These are phyloP conservation scores for Talaromyces adpressus DNA, from an alignment of 495 filamentous ascomycete species.

Conservation along the genomic window DNA sequence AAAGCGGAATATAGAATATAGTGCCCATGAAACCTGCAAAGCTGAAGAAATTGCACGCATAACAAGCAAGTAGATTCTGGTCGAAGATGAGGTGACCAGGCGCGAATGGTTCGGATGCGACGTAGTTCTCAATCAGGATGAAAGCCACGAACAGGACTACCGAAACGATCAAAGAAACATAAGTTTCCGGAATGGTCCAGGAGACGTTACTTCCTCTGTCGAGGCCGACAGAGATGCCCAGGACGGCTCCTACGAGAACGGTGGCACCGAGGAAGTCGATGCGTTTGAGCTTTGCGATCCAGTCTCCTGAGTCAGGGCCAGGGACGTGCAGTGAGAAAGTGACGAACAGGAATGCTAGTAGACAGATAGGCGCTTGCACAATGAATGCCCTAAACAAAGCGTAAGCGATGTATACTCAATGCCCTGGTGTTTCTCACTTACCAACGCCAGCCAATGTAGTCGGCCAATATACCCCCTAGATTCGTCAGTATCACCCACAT, in stretches of 20 bases:
- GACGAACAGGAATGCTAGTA: conserved; percentile 60
- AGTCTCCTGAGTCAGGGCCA: conserved; percentile 42
- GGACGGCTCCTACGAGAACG: conserved; percentile 63
- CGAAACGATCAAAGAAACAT: conserved; percentile 50
- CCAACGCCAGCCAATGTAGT: conserved; percentile 81
- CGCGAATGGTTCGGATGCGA: conserved; percentile 74
- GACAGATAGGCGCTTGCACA: conserved; percentile 61
- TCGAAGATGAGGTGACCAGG: conserved; percentile 75
- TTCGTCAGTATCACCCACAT: conserved; percentile 1
- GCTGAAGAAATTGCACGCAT: conserved; percentile 70
- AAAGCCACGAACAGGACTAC: conserved; percentile 60
- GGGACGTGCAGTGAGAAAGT: conserved; percentile 57
- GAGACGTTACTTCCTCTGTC: conserved; percentile 72
- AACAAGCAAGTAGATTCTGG: conserved; percentile 58
- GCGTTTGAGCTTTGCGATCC: conserved; percentile 59
- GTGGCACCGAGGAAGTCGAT: conserved; percentile 77
- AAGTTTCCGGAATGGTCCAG: conserved; percentile 55
- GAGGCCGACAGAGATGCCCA: conserved; percentile 64
- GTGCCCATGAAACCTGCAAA: conserved; percentile 58
- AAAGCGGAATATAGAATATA: conserved; percentile 73
- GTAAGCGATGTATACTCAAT: too few species aligned
- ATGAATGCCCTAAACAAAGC: conserved; percentile 59
- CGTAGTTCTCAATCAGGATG: conserved; percentile 59
- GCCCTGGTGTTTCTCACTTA: too few species aligned
- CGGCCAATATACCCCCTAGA: conserved; percentile 58